phyloP scores from a whole-genome alignment of 208 protist genomes.

The Sergeia podlipaevii region DNA sequence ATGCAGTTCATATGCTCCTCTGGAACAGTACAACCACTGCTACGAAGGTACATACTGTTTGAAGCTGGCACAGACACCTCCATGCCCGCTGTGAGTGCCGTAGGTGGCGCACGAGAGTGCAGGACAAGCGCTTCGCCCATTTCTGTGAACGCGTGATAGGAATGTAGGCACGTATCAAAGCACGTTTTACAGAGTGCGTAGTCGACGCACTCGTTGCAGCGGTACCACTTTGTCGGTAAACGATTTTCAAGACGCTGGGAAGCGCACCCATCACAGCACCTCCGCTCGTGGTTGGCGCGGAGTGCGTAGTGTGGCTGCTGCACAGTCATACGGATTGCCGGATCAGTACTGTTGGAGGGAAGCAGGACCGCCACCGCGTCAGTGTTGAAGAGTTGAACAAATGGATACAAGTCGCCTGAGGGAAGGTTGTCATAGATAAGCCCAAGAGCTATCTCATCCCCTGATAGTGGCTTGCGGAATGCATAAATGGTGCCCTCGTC shows the following conservation, averaged over 20 bases:
- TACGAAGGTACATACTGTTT: conserved; percentile 71
- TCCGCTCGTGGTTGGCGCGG: conserved; percentile 36
- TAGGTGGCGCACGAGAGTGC: conserved; percentile 51
- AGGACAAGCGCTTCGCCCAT: conserved; percentile 60
- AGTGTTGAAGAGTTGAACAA: conserved; percentile 88
- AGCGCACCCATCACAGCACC: conserved; percentile 73
- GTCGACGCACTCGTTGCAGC: conserved; percentile 89
- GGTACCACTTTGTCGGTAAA: conserved; percentile 66
- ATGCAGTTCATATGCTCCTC: conserved; percentile 76
- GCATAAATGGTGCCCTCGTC: conserved; percentile 71
- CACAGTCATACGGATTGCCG: conserved; percentile 57
- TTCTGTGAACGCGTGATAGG: conserved; percentile 83
- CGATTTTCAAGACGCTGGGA: conserved; percentile 44
- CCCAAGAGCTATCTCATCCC: conserved; percentile 71
- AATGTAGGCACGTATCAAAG: conserved; percentile 75
- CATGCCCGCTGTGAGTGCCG: conserved; percentile 45
- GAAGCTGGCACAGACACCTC: conserved; percentile 65
- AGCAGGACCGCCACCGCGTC: conserved; percentile 86
- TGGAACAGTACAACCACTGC: conserved; percentile 59
- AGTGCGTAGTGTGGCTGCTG: conserved; percentile 73
- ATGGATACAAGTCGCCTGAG: conserved; percentile 62
- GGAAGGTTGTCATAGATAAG: conserved; percentile 84
- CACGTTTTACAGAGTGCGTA: conserved; percentile 82
- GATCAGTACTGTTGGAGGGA: conserved; percentile 36
- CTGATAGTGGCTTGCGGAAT: conserved; percentile 77